Evolutionary conservation across 148 eudicot species (phyloP), one percentile per base, ranked within the genome.

Genomic region (Camellia japonica): DNA sequence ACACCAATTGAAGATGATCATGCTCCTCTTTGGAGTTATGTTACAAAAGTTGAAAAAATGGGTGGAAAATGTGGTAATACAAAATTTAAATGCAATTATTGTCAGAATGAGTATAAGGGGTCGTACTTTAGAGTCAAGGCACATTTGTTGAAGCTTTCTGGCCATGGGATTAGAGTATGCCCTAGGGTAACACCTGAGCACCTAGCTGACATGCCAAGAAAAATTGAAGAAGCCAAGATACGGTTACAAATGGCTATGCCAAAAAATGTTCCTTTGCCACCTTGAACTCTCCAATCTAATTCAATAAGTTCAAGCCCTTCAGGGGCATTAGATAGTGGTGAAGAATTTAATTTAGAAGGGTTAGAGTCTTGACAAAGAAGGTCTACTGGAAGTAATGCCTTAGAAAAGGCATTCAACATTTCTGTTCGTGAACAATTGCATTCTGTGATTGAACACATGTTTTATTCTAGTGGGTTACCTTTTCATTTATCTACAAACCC

Each of bases 401-500:
- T 58, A 10, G 30, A 62, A 11, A 62, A n/a, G 11, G 30, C 65
- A 62, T 63, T 30, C 38, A 73, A 54, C 52, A 6, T 23, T 19
- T 41, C 15, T 6, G 23, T 14, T 15, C 2, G 47, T 19, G 63
- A 73, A 10, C n/a, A 49, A 16, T 60, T 54, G 69, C 74, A 60
- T 52, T 30, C 38, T 30, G 38, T 30, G 38, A 30, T 30, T 30
- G 38, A 30, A 30, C 38, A 66, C 6, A 67, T 76, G 75, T 81
- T 75, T n/a, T 81, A 54, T 16, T 75, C 75, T 2, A 4, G 65
- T 2, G 79, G 83, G 1, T 70, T 81, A 51, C 87, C 83, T 54
- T 82, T 82, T 72, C 61, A 85, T 64, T 60, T 76, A 20, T 80
- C 73, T 7, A 74, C 77, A 30, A 84, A 84, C 47, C 83, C 81